These are phyloP conservation scores for Martensiomyces pterosporus DNA, from an alignment of 192 early-diverging fungal genomes.

Conservation along the genomic window DNA sequence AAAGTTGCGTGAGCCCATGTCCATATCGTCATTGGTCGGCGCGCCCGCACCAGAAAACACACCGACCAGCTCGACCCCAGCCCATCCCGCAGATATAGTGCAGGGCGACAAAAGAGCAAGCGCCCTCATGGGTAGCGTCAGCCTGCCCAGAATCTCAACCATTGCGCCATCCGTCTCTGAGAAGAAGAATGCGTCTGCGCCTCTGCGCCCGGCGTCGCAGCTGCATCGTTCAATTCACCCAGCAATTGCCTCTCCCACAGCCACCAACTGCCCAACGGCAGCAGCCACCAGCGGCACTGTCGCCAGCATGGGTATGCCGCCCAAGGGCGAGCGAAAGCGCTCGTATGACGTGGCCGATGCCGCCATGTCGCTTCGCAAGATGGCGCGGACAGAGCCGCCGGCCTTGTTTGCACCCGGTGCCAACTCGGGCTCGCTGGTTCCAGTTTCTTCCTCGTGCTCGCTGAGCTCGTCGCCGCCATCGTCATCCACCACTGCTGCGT, in stretches of 20 bases:
- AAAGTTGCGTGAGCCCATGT: background rate
- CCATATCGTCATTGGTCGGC: background rate
- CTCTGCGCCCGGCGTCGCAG: background rate
- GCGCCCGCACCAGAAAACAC: no score
- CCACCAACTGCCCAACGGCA: constrained; percentile 2
- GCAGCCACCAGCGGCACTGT: constrained; percentile 1
- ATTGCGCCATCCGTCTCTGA: no score
- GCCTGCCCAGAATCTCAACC: background rate
- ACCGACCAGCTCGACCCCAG: no score
- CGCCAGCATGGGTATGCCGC: constrained; percentile 1
- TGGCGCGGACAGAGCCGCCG: constrained; percentile 19
- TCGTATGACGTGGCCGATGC: constrained; percentile 12
- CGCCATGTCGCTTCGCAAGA: constrained; percentile 20
- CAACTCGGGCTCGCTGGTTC: background rate
- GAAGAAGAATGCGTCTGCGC: no score
- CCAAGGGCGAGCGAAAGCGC: constrained; percentile 10
- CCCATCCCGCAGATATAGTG: no score
- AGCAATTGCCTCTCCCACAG: no score
- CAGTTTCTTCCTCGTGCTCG: constrained; percentile 1
- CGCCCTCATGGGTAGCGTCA: no score
- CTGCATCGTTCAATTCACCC: background rate
- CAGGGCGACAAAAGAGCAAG: no score
- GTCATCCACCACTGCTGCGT: constrained; percentile 1
- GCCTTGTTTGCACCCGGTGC: background rate
- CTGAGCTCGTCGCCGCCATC: background rate